Evolutionary conservation across 1,284 basidiomycete species (phyloP).

Genomic region (Cryptococcus sp.): DNA sequence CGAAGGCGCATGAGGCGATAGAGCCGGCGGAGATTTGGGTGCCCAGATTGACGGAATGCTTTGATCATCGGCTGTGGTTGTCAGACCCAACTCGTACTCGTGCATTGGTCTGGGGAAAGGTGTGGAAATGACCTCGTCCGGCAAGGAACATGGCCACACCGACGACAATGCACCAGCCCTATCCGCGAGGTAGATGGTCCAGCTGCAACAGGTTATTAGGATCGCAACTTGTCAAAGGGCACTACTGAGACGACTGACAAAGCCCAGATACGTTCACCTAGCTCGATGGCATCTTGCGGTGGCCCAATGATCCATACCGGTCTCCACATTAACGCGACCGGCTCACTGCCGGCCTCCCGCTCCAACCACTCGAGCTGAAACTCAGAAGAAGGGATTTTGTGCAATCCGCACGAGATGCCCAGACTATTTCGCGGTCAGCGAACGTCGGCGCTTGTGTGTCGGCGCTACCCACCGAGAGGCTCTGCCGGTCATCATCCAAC

Average conservation of each 20-base stretch:
- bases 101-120: conserved; percentile 41
- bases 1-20: conserved; percentile 23
- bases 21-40: conserved; percentile 5
- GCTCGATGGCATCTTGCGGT: conserved; percentile 38
- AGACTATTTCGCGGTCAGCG: conserved; percentile 16
- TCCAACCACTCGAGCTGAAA: conserved; percentile 20
- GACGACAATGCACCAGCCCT: conserved; percentile 32
- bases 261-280: conserved; percentile 44
- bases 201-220: conserved; percentile 20
- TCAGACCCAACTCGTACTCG: conserved; percentile 46
- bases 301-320: conserved; percentile 31
- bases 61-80: conserved; percentile 32
- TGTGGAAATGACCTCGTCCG: conserved; percentile 36
- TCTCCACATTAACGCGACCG: conserved; percentile 33
- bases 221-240: not conserved
- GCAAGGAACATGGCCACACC: conserved; percentile 34
- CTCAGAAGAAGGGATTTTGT: conserved; percentile 37
- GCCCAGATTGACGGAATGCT: conserved; percentile 25
- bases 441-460: not conserved
- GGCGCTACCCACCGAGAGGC: conserved; percentile 27
- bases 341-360: conserved; percentile 18
- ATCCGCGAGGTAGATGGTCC: conserved; percentile 39
- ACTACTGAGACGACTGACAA: conserved; percentile 31
- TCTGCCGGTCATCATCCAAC: conserved; percentile 37
- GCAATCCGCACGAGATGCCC: conserved; percentile 39